Percentiles rank a stretch among this genome's conserved stretches.
phyloP scores from a whole-genome alignment of 2,329 filamentous ascomycete genomes.

The Teratosphaeriaceae sp. region DNA sequence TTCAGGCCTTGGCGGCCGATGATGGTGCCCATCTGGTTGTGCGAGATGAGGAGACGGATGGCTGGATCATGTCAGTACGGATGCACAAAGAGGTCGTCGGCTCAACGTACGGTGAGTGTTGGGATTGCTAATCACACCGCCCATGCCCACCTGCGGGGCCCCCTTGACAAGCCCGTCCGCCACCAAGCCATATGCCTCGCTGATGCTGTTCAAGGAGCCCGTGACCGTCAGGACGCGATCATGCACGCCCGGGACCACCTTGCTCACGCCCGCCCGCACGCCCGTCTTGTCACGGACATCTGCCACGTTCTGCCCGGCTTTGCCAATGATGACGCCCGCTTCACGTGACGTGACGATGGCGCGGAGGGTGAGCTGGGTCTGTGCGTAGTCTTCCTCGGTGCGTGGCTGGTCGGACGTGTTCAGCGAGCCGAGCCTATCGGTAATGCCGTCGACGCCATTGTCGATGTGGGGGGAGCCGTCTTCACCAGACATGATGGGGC shows the following conservation, averaged over 20 bases:
- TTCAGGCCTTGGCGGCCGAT: constrained; percentile 94
- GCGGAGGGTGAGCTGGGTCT: constrained; percentile 85
- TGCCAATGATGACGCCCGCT: constrained; percentile 97
- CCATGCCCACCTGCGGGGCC: constrained; percentile 93
- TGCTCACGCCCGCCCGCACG: constrained; percentile 96
- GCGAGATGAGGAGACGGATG: constrained; percentile 95
- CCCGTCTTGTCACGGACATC: constrained; percentile 96
- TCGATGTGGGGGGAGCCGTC: constrained; percentile 21
- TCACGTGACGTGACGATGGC: constrained; percentile 99
- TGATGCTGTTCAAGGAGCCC: constrained; percentile 78
- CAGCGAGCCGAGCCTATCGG: constrained; percentile 37
- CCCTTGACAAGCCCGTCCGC: constrained; percentile 87
- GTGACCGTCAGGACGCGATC: constrained; percentile 96
- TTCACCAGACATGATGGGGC: constrained; percentile 23
- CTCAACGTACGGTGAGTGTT: constrained; percentile 82
- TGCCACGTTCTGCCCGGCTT: constrained; percentile 96
- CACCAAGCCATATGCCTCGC: constrained; percentile 89
- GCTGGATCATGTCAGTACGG: constrained; percentile 48
- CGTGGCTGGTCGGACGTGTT: constrained; percentile 65
- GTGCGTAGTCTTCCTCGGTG: constrained; percentile 94
- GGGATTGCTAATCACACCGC: constrained; percentile 75
- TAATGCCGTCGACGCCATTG: constrained; percentile 28
- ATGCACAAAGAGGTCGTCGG: constrained; percentile 7
- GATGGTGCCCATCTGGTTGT: constrained; percentile 99
- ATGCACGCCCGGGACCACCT: constrained; percentile 95